phyloP scores from a whole-genome alignment of 805 yeast species.

The Hanseniaspora vineae region DNA sequence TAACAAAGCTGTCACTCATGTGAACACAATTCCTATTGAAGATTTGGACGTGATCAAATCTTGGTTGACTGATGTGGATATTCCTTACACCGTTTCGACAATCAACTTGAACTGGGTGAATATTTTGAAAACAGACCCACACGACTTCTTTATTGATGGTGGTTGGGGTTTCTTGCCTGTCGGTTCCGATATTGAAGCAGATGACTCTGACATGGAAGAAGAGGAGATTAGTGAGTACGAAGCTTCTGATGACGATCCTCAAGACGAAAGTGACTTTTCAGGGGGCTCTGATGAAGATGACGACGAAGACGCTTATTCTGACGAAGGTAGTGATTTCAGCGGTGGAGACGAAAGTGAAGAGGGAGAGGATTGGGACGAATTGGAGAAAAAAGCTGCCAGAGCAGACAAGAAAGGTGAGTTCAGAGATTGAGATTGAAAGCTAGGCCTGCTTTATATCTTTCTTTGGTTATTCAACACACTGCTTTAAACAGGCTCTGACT shows the following conservation, averaged over 20 bases:
- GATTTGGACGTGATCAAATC: conserved; percentile 83
- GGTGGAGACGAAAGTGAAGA: conserved; percentile 22
- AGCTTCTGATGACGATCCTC: conserved; percentile 31
- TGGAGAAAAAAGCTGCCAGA: conserved; percentile 27
- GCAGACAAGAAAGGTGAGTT: conserved; percentile 23
- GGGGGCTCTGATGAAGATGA: conserved; percentile 25
- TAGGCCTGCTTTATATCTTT: too few species aligned
- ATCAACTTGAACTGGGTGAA: conserved; percentile 92
- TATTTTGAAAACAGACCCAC: conserved; percentile 96
- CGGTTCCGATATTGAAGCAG: conserved; percentile 67
- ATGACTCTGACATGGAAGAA: conserved; percentile 60
- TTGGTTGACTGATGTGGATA: conserved; percentile 96
- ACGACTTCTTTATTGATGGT: conserved; percentile 85
- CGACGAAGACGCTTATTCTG: conserved; percentile 23
- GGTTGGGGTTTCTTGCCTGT: conserved; percentile 94
- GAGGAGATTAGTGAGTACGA: conserved; percentile 45
- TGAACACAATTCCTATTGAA: conserved; percentile 91
- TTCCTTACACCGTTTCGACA: conserved; percentile 88
- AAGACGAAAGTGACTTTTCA: conserved; percentile 28
- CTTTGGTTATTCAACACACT: too few species aligned
- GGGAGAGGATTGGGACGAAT: conserved; percentile 30
- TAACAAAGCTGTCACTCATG: conserved; percentile 73
- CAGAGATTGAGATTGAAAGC: conserved; percentile 17
- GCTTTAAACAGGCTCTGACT: too few species aligned
- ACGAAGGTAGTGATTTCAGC: conserved; percentile 17